These are phyloP conservation scores for Entomortierella chlamydospora DNA, from an alignment of 192 early-diverging fungal species.

Conservation along the genomic window DNA sequence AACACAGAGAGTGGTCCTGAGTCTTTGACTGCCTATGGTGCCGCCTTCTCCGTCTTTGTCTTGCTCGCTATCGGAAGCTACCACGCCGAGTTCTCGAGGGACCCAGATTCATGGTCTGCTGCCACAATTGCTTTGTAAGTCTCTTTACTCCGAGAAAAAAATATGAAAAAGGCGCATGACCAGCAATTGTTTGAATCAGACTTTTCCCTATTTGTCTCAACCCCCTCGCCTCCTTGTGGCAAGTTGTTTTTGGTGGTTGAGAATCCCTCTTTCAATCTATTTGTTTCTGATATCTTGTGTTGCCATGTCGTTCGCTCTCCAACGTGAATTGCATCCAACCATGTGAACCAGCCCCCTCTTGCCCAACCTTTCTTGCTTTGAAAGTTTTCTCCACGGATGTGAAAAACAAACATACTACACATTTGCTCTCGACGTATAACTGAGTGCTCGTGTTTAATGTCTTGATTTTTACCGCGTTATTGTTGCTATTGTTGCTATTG, in stretches of 20 bases:
- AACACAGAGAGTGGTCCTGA: conserved; percentile 27
- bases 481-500: background rate
- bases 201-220: conserved; percentile 4
- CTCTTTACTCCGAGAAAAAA: too few relatives aligned
- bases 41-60: conserved; percentile 35
- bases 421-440: background rate
- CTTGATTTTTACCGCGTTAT: conserved; percentile 22
- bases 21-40: conserved; percentile 38
- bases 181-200: background rate
- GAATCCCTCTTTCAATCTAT: background rate
- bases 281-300: conserved; percentile 1
- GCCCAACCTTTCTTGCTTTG: too few relatives aligned
- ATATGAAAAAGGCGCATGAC: too few relatives aligned
- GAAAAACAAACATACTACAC: too few relatives aligned
- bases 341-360: background rate
- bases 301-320: conserved; percentile 4
- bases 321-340: background rate
- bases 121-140: conserved; percentile 51
- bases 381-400: conserved; percentile 26
- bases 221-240: background rate
- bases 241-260: background rate
- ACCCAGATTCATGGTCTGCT: conserved; percentile 50
- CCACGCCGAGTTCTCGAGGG: conserved; percentile 42
- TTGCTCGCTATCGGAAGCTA: conserved; percentile 39
- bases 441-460: background rate